These are phyloP conservation scores for Chlamydomonas applanata DNA, from an alignment of 139 green algal genomes.

Conservation along the genomic window DNA sequence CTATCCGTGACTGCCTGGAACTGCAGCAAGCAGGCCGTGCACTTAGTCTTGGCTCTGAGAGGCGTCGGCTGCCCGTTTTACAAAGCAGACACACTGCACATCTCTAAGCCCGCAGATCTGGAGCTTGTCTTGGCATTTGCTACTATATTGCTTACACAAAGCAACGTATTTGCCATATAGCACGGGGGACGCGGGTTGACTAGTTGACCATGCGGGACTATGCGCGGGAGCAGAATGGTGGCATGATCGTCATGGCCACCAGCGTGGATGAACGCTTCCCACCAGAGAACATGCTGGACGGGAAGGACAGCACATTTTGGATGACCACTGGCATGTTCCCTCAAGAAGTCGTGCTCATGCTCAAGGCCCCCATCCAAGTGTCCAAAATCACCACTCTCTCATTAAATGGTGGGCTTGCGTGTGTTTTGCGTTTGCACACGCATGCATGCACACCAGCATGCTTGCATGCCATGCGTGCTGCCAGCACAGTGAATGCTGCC, in stretches of 20 bases:
- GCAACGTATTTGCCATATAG: not conserved
- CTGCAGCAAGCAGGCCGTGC: too few relatives aligned
- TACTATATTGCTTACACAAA: not conserved
- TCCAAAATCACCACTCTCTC: constrained; percentile 47
- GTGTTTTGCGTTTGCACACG: not conserved
- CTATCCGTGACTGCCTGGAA: too few relatives aligned
- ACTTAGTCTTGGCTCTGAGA: too few relatives aligned
- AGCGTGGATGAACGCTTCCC: constrained; percentile 49
- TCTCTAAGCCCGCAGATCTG: not conserved
- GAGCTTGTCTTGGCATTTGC: not conserved
- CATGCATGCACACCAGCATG: not conserved
- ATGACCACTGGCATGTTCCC: constrained; percentile 58
- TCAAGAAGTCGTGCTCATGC: constrained; percentile 51
- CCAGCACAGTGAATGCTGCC: too few relatives aligned
- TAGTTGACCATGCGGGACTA: constrained; percentile 41
- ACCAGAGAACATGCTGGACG: constrained; percentile 54
- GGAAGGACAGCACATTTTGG: constrained; percentile 56
- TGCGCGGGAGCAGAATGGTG: constrained; percentile 42
- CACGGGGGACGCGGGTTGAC: not conserved
- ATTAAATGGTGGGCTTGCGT: constrained; percentile 29
- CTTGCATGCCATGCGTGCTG: too few relatives aligned
- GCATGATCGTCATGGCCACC: constrained; percentile 45
- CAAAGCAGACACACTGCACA: too few relatives aligned
- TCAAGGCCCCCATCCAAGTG: constrained; percentile 20
- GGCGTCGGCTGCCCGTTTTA: too few relatives aligned